A percentile compares a stretch with the other conserved stretches of the same genome.
These are phyloP conservation scores for Aspergillus chevalieri DNA, from an alignment of 2,329 filamentous ascomycete species.

Conservation along the genomic window DNA sequence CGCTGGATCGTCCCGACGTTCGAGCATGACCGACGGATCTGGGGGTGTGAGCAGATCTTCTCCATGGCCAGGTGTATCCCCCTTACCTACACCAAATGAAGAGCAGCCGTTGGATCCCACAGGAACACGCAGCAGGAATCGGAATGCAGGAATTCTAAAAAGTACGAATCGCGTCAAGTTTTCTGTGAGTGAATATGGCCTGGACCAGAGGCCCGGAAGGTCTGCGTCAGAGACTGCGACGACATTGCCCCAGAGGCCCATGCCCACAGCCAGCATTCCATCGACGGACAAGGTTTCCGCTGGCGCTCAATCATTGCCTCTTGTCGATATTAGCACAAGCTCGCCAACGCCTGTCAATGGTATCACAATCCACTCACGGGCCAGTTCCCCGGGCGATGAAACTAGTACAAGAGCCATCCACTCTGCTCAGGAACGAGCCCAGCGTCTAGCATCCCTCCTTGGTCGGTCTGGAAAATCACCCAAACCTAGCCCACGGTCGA, in stretches of 20 bases:
- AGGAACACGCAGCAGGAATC: slow-evolving; percentile 25
- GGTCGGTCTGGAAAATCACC: slow-evolving; percentile 26
- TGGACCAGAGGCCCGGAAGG: slow-evolving; percentile 12
- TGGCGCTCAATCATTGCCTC: slow-evolving; percentile 16
- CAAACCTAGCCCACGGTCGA: slow-evolving; percentile 21
- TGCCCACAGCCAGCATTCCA: slow-evolving; percentile 33
- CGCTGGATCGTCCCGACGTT: slow-evolving; percentile 17
- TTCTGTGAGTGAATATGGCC: slow-evolving; percentile 20
- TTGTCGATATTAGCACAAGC: slow-evolving; percentile 21
- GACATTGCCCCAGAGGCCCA: slow-evolving; percentile 25
- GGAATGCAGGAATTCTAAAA: slow-evolving; percentile 35
- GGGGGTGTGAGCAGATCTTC: slow-evolving; percentile 15
- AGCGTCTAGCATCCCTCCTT: slow-evolving; percentile 29
- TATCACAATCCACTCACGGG: slow-evolving; percentile 20
- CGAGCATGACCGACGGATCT: slow-evolving; percentile 19
- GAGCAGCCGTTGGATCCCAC: slow-evolving; percentile 15
- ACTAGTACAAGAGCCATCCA: slow-evolving; percentile 24
- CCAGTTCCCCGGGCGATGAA: slow-evolving; percentile 23
- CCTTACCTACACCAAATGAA: slow-evolving; percentile 18
- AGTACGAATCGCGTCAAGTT: slow-evolving; percentile 31
- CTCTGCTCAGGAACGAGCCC: slow-evolving; percentile 29
- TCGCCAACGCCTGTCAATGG: slow-evolving; percentile 24
- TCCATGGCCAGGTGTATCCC: slow-evolving; percentile 21
- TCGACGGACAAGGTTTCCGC: slow-evolving; percentile 19
- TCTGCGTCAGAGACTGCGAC: slow-evolving; percentile 23